Conservation (phyloP, 495 filamentous ascomycete species). For the Massariosphaeria phaeospora region DNA sequence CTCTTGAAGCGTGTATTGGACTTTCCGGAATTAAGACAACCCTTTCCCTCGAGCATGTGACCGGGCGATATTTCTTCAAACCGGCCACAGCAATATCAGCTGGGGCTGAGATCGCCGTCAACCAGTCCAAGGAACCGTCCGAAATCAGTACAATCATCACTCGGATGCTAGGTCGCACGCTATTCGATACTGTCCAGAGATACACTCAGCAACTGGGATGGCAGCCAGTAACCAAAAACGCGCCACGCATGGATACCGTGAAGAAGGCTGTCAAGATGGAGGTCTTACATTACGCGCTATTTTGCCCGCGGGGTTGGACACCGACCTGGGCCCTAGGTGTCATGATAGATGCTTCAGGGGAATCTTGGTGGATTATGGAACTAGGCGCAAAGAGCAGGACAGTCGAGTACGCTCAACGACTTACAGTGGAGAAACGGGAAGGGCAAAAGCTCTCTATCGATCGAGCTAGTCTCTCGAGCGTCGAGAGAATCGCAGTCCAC, state of each 20-base stretch:
- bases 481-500: constrained; percentile 12
- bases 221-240: constrained; percentile 16
- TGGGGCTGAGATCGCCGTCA: constrained; percentile 32
- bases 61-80: constrained; percentile 30
- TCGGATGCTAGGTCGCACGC: constrained; percentile 20
- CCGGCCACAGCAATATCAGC: constrained; percentile 47
- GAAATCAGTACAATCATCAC: constrained; percentile 22
- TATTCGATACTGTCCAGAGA: constrained; percentile 30
- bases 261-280: constrained; percentile 31
- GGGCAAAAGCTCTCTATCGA: constrained; percentile 1
- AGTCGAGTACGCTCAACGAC: constrained; percentile 7
- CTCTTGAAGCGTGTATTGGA: constrained; percentile 59
- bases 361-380: constrained; percentile 39
- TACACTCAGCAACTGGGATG: constrained; percentile 35
- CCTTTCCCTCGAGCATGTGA: constrained; percentile 64
- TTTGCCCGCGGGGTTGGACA: constrained; percentile 33
- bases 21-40: constrained; percentile 52
- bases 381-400: neutral
- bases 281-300: constrained; percentile 32
- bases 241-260: constrained; percentile 23
- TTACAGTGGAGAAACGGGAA: constrained; percentile 1
- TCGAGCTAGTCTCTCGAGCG: constrained; percentile 5
- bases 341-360: constrained; percentile 32
- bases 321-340: constrained; percentile 35
- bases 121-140: constrained; percentile 18